These are phyloP conservation scores for Prosopis cineraria DNA, from an alignment of 306 rosid genomes.

Conservation along the genomic window DNA sequence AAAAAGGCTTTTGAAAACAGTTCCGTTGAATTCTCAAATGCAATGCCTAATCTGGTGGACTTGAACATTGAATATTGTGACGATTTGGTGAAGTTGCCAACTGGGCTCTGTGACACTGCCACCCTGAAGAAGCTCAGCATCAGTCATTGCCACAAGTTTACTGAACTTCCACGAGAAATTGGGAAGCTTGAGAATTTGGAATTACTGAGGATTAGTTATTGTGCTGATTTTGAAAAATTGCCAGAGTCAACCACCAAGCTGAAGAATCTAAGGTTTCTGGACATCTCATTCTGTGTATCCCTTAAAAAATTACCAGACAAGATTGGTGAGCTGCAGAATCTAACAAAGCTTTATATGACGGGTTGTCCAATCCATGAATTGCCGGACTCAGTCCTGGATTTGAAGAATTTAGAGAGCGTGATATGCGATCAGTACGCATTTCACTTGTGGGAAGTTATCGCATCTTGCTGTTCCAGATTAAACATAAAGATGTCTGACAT, in stretches of 20 bases:
- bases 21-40: background rate
- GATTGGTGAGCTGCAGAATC: background rate
- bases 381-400: background rate
- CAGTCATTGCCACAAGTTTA: background rate
- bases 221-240: background rate
- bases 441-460: background rate
- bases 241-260: background rate
- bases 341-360: background rate
- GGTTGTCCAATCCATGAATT: background rate
- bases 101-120: background rate
- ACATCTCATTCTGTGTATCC: background rate
- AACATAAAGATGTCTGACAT: background rate
- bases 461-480: too few relatives aligned
- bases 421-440: background rate
- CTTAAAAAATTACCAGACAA: background rate
- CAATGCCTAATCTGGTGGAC: background rate
- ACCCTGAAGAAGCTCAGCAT: background rate
- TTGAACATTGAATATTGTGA: background rate
- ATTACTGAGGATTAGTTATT: background rate
- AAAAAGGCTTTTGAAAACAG: slow-evolving; percentile 34
- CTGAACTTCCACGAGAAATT: background rate
- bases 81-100: background rate
- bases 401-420: background rate
- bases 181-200: background rate
- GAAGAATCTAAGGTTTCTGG: background rate